Conservation (phyloP, 768 basidiomycete genomes). For the Favolaschia claudopus region DNA sequence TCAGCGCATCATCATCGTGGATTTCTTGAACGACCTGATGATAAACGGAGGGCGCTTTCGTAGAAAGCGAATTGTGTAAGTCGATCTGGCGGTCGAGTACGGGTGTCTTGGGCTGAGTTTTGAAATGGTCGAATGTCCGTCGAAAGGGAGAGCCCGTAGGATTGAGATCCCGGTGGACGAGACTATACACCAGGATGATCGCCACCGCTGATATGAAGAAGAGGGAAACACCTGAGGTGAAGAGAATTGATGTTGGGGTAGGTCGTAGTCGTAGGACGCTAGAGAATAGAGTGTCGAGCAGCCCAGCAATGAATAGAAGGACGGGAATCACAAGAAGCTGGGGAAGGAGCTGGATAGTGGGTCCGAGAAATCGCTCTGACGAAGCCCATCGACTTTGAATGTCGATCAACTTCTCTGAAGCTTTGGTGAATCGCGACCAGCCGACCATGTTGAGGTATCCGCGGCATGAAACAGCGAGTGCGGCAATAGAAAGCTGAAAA, state of each 20-base stretch:
- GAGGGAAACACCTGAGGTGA: slow-evolving; percentile 17
- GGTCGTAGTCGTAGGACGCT: slow-evolving; percentile 10
- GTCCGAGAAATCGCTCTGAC: slow-evolving; percentile 22
- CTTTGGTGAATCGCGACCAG: slow-evolving; percentile 15
- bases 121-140: not conserved
- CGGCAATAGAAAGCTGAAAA: slow-evolving; percentile 24
- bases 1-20: slow-evolving; percentile 24
- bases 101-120: not conserved
- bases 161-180: slow-evolving; percentile 6
- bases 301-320: slow-evolving; percentile 25
- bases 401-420: slow-evolving; percentile 22
- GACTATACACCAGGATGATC: slow-evolving; percentile 4
- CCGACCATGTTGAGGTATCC: slow-evolving; percentile 23
- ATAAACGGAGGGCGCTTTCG: slow-evolving; percentile 13
- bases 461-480: slow-evolving; percentile 27
- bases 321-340: slow-evolving; percentile 29
- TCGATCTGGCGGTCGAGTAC: not conserved
- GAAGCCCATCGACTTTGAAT: slow-evolving; percentile 25
- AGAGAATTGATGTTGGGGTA: not conserved
- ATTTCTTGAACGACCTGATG: slow-evolving; percentile 25
- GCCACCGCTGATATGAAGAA: slow-evolving; percentile 16
- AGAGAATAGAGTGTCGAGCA: slow-evolving; percentile 26
- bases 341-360: slow-evolving; percentile 22
- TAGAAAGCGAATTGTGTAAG: slow-evolving; percentile 1
- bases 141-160: slow-evolving; percentile 7